Base-by-base conservation (phyloP, 345 rosid genomes). In the Leavenworthia alabamica region DNA sequence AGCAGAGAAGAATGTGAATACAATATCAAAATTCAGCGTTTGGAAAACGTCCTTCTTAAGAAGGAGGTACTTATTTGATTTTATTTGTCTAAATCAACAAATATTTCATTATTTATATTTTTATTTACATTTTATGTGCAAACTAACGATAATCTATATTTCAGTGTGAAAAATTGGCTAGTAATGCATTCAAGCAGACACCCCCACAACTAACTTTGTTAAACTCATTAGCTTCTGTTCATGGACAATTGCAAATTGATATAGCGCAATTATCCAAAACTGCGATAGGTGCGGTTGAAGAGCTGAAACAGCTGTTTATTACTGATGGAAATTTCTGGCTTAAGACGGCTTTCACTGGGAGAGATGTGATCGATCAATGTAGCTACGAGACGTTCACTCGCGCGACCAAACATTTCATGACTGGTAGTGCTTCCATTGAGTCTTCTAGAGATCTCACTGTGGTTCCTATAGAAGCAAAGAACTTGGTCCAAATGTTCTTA, bases 251-350 rank as follows among this genome's bases (percentile, higher is more conserved):
- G 4, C 75, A 66, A 0, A 26, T 65, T 67, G 90, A 86, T 22
- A 74, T 68, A 65, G 26, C 29, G 4, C 13, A 61, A 17, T 72
- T 80, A 75, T 19, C 53, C n/a, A 75, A 80, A 67, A 73, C 67
- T 10, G 89, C 85, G 2, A 51, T 75, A 13, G 28, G 7, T 39
- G 93, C 90, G 13, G 43, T 74, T 57, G 84, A 82, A 13, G 95
- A 90, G 61, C 50, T 90, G 33, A 56, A 77, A 3, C 77, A 48
- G 60, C 77, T 86, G 22, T 13, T 82, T 56, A 45, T 31, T 6
- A 32, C 54, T 22, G 57, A 82, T 4, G 17, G 86, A 85, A 23
- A 76, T 5, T 41, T 86, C 26, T 87, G 97, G 97, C 61, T 73
- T 8, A 77, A 60, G 59, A 56, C 84, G 3, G 20, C 72, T n/a